phyloP scores from a whole-genome alignment of 306 rosid species.

The Quercus wislizeni region DNA sequence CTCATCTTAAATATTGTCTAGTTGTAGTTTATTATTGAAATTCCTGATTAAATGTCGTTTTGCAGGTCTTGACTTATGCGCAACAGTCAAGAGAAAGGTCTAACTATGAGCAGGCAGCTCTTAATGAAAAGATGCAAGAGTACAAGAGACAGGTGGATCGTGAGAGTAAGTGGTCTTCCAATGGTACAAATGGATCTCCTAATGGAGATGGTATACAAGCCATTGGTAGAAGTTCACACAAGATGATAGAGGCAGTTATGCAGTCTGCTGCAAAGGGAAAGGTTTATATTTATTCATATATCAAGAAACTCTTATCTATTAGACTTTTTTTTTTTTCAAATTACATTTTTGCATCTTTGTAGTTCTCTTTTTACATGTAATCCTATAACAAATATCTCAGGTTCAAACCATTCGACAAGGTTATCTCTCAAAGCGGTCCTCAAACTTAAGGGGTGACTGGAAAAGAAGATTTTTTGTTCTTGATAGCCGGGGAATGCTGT shows the following conservation, averaged over 20 bases:
- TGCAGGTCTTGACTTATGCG: constrained; percentile 95
- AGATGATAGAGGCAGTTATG: constrained; percentile 99
- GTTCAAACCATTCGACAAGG: constrained; percentile 99
- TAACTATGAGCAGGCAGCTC: constrained; percentile 98
- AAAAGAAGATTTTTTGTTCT: constrained; percentile 99
- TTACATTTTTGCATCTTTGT: constrained; percentile 9
- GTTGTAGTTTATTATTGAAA: constrained; percentile 18
- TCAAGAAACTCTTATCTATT: not conserved
- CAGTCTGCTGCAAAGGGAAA: constrained; percentile 99
- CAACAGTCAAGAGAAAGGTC: constrained; percentile 99
- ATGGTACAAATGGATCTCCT: constrained; percentile 93
- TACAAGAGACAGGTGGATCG: constrained; percentile 95
- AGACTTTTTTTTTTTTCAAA: constrained; percentile 3
- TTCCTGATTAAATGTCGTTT: constrained; percentile 24
- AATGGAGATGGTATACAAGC: constrained; percentile 99
- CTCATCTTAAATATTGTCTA: not conserved
- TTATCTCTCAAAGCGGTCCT: constrained; percentile 97
- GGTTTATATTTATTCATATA: constrained; percentile 41
- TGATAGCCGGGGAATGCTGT: constrained; percentile 97
- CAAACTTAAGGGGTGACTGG: constrained; percentile 98
- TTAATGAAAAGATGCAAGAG: constrained; percentile 98
- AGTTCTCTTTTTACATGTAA: not conserved
- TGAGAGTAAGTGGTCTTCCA: constrained; percentile 92
- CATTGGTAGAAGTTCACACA: constrained; percentile 99
- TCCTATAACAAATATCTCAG: constrained; percentile 30